Conservation (phyloP, 192 early-diverging fungal genomes). For the Umbelopsis vinacea region DNA sequence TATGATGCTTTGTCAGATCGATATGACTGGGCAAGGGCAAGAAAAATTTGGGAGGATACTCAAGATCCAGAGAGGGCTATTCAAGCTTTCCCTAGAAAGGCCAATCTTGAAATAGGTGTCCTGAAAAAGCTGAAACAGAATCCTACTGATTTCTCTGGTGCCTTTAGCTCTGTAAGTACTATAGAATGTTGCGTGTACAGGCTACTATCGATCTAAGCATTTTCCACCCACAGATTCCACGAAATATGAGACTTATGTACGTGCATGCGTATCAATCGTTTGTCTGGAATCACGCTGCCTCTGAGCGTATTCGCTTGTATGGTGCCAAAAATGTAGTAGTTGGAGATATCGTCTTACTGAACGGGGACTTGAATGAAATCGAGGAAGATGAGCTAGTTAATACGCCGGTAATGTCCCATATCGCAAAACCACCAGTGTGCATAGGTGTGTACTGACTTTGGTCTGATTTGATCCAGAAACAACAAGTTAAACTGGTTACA, state of each 20-base stretch:
- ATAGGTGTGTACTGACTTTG: too few species aligned
- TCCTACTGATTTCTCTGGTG: constrained; percentile 57
- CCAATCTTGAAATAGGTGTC: constrained; percentile 66
- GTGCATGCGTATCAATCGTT: constrained; percentile 95
- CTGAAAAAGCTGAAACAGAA: constrained; percentile 21
- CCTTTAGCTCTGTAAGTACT: constrained; percentile 60
- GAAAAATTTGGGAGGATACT: constrained; percentile 68
- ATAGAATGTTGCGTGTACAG: not conserved
- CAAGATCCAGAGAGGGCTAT: constrained; percentile 66
- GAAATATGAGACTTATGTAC: constrained; percentile 90
- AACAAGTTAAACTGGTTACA: constrained; percentile 55
- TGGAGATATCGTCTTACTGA: constrained; percentile 83
- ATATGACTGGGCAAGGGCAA: constrained; percentile 62
- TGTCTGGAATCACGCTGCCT: constrained; percentile 90
- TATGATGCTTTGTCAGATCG: constrained; percentile 52
- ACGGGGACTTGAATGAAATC: constrained; percentile 20
- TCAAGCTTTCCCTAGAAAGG: constrained; percentile 65
- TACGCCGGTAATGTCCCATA: not conserved
- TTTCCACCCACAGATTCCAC: constrained; percentile 64
- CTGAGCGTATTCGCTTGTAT: constrained; percentile 70
- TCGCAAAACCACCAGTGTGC: too few species aligned
- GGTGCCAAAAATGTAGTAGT: constrained; percentile 68
- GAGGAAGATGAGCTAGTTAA: constrained; percentile 40
- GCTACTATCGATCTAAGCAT: not conserved
- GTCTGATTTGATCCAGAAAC: not conserved